These are phyloP conservation scores for Incumbomyces lentus DNA, from an alignment of 2,329 filamentous ascomycete species.

Conservation along the genomic window DNA sequence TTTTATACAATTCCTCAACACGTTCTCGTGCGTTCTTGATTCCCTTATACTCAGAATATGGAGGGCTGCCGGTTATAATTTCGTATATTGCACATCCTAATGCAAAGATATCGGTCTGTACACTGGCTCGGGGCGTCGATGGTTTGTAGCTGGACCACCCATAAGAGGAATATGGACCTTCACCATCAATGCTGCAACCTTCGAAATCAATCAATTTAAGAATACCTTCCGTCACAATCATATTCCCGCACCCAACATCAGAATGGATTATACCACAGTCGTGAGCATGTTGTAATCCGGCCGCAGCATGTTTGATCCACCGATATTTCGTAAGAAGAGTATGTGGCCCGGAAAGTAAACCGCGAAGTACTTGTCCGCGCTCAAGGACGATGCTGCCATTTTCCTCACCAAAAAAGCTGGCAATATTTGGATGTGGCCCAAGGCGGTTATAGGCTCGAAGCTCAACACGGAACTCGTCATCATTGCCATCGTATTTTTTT, in stretches of 20 bases:
- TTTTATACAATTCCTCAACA: conserved; percentile 5
- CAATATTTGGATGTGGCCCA: conserved; percentile 9
- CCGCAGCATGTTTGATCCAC: conserved; percentile 17
- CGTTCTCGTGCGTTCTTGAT: conserved; percentile 3
- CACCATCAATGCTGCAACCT: conserved; percentile 8
- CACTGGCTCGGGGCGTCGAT: conserved; percentile 13
- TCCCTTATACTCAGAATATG: background rate
- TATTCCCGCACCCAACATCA: conserved; percentile 15
- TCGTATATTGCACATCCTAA: conserved; percentile 19
- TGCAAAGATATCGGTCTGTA: conserved; percentile 19
- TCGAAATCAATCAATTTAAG: conserved; percentile 8
- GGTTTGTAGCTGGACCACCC: conserved; percentile 17
- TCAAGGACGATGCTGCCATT: conserved; percentile 8
- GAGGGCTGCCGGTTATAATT: conserved; percentile 10
- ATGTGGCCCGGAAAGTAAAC: background rate
- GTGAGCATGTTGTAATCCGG: conserved; percentile 14
- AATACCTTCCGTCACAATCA: conserved; percentile 3
- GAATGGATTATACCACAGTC: conserved; percentile 10
- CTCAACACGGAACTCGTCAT: conserved; percentile 6
- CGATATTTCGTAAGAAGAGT: conserved; percentile 9
- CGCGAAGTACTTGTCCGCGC: conserved; percentile 5
- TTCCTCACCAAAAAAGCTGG: conserved; percentile 1
- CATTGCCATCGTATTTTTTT: conserved; percentile 8
- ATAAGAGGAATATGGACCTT: conserved; percentile 5
- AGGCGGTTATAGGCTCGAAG: conserved; percentile 10